Evolutionary conservation across 495 filamentous ascomycete genomes (phyloP).

Genomic region (Amorphotheca resinae): DNA sequence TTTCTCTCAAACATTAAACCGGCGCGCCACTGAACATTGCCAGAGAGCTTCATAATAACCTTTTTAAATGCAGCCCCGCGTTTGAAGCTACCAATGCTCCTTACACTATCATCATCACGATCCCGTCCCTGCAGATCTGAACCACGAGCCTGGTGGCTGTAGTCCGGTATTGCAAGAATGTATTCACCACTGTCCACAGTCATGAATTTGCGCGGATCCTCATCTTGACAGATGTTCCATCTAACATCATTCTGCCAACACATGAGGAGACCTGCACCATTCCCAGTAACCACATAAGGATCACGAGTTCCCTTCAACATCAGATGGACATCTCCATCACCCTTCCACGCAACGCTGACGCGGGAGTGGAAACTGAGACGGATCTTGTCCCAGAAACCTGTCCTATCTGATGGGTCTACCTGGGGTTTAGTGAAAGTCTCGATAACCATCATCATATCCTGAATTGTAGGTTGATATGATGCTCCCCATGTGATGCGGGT

Average conservation of each 20-base stretch:
- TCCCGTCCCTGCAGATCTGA: conserved; percentile 37
- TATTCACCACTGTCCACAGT: conserved; percentile 90
- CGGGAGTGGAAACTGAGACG: conserved; percentile 90
- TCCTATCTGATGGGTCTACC: conserved; percentile 81
- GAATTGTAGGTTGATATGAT: conserved; percentile 94
- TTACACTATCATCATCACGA: conserved; percentile 39
- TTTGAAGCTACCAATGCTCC: conserved; percentile 52
- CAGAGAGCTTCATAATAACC: conserved; percentile 95
- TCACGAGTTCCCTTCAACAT: conserved; percentile 87
- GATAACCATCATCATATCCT: conserved; percentile 99
- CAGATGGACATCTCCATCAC: conserved; percentile 90
- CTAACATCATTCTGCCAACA: conserved; percentile 89
- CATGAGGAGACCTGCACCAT: conserved; percentile 92
- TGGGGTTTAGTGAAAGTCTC: conserved; percentile 95
- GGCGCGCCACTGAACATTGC: conserved; percentile 80
- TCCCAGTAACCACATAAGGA: conserved; percentile 84
- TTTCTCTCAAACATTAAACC: conserved; percentile 88
- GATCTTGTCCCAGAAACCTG: conserved; percentile 99
- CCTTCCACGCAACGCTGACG: conserved; percentile 77
- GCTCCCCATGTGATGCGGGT: conserved; percentile 94
- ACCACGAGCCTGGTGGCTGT: conserved; percentile 72
- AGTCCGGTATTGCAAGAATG: conserved; percentile 86
- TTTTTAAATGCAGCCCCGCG: conserved; percentile 82
- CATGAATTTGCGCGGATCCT: conserved; percentile 89
- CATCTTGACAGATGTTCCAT: conserved; percentile 68